phyloP scores from a whole-genome alignment of 495 filamentous ascomycete species.

The Penicillium longicatenatum region DNA sequence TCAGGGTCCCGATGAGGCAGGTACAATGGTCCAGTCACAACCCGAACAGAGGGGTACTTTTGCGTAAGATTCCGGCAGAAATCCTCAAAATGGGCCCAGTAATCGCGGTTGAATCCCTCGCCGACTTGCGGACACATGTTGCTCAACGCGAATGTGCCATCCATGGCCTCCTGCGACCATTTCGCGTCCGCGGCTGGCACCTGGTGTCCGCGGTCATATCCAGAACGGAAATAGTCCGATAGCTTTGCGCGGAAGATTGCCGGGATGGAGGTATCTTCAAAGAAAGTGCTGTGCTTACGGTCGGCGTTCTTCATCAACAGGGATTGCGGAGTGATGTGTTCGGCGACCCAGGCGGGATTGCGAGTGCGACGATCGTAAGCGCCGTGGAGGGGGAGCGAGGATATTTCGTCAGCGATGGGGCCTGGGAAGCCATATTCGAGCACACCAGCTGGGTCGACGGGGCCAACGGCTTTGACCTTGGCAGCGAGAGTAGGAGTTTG shows the following conservation, averaged over 20 bases:
- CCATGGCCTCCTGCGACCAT: constrained; percentile 91
- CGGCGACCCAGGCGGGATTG: constrained; percentile 93
- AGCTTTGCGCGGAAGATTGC: constrained; percentile 86
- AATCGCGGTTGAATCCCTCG: constrained; percentile 96
- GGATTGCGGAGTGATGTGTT: constrained; percentile 94
- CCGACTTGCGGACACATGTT: constrained; percentile 99
- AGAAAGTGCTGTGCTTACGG: constrained; percentile 78
- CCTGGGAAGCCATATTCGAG: constrained; percentile 98
- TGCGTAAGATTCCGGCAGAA: constrained; percentile 84
- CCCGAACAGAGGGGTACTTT: constrained; percentile 82
- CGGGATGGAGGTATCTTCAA: constrained; percentile 79
- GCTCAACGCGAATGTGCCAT: constrained; percentile 85
- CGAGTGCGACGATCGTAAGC: constrained; percentile 88
- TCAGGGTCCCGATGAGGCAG: constrained; percentile 81
- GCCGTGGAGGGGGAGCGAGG: constrained; percentile 72
- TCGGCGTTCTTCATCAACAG: constrained; percentile 74
- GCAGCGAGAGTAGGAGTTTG: constrained; percentile 40
- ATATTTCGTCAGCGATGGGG: constrained; percentile 79
- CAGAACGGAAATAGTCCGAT: constrained; percentile 88
- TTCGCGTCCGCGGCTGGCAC: constrained; percentile 97
- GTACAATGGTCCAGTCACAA: constrained; percentile 93
- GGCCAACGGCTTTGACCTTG: constrained; percentile 46
- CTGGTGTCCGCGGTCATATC: constrained; percentile 73
- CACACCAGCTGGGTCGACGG: constrained; percentile 84
- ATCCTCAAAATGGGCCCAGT: constrained; percentile 98